Percentiles rank a stretch among this genome's conserved stretches.
Evolutionary conservation across 139 green algal species (phyloP).

Genomic region (Microglena sp.): DNA sequence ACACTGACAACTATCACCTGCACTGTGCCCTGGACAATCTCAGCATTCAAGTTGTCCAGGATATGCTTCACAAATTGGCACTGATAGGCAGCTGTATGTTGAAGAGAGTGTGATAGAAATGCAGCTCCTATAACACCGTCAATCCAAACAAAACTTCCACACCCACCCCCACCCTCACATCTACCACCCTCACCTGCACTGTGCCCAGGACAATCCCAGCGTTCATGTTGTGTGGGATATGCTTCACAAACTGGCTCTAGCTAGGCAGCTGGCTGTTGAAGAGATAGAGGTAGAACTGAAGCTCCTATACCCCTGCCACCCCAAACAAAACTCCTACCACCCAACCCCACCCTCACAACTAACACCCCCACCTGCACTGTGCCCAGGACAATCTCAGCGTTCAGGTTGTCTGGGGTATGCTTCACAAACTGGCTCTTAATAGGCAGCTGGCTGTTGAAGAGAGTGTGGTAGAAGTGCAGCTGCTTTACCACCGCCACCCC

Average conservation of each 20-base stretch:
- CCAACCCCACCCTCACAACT: no score
- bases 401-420: constrained; percentile 85
- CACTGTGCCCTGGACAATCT: constrained; percentile 89
- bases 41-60: constrained; percentile 91
- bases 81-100: constrained; percentile 98
- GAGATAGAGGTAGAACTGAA: constrained; percentile 97
- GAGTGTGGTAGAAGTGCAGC: constrained; percentile 97
- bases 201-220: constrained; percentile 93
- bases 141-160: no score
- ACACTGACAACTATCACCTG: constrained; percentile 29
- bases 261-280: constrained; percentile 98
- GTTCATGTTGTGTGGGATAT: constrained; percentile 89
- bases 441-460: constrained; percentile 97
- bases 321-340: no score
- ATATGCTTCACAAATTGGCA: constrained; percentile 80
- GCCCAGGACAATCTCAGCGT: constrained; percentile 94
- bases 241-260: constrained; percentile 84
- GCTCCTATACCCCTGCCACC: constrained; percentile 69
- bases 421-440: constrained; percentile 91
- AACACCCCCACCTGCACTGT: constrained; percentile 51
- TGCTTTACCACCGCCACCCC: no score
- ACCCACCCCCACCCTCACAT: no score
- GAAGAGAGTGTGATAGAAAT: constrained; percentile 97
- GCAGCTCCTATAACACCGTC: no score
- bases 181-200: constrained; percentile 41